phyloP scores from a whole-genome alignment of 1,284 basidiomycete genomes.

The Cryptococcus sp. region DNA sequence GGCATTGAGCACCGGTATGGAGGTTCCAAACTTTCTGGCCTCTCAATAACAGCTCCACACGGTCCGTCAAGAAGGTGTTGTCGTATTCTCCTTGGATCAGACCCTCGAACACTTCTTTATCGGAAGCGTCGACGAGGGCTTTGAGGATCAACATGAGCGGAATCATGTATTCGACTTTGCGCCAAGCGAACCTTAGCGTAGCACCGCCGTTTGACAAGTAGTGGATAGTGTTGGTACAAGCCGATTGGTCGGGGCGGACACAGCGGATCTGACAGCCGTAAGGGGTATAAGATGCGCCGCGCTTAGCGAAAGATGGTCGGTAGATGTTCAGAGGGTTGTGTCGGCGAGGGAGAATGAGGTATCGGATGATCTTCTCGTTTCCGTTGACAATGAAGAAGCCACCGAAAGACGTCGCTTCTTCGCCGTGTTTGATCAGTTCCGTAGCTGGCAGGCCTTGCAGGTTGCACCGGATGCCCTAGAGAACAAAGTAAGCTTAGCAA shows the following conservation, averaged over 20 bases:
- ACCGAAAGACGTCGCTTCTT: conserved; percentile 98
- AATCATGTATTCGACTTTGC: conserved; percentile 98
- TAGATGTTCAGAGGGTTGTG: conserved; percentile 68
- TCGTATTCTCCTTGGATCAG: conserved; percentile 96
- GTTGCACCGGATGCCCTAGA: conserved; percentile 90
- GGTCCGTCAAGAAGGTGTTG: conserved; percentile 96
- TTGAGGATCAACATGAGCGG: conserved; percentile 97
- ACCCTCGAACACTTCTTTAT: conserved; percentile 98
- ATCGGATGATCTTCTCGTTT: conserved; percentile 97
- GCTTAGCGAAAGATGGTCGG: conserved; percentile 86
- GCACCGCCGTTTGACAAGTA: conserved; percentile 96
- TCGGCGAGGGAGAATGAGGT: conserved; percentile 71
- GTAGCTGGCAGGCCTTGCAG: conserved; percentile 79
- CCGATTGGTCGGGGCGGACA: conserved; percentile 86
- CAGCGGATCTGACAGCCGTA: conserved; percentile 96
- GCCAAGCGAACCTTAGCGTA: conserved; percentile 93
- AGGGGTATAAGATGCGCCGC: conserved; percentile 91
- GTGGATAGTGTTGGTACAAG: conserved; percentile 92
- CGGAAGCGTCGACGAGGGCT: conserved; percentile 88
- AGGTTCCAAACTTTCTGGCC: conserved; percentile 93
- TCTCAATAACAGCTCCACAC: conserved; percentile 94
- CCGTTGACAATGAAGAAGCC: conserved; percentile 99
- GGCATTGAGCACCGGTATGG: conserved; percentile 86
- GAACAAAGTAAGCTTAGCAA: not conserved
- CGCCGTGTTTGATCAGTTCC: conserved; percentile 84